Conservation (phyloP, 805 yeast species). For the Metschnikowia reukaufii region DNA sequence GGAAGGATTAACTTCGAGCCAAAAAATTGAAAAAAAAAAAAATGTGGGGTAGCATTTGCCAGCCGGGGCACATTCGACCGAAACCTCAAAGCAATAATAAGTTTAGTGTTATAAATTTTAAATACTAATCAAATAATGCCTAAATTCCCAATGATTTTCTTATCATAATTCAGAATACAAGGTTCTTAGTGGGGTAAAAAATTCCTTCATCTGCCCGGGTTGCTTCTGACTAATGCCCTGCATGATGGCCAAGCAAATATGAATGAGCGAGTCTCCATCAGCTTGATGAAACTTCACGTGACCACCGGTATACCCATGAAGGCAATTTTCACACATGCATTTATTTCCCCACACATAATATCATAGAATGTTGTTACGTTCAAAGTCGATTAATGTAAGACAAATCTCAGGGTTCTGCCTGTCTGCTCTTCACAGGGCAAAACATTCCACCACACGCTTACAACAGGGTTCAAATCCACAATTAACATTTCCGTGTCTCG, state of each 20-base stretch:
- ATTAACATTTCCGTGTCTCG: constrained; percentile 82
- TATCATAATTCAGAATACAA: neutral
- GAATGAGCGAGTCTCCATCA: neutral
- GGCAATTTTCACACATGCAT: neutral
- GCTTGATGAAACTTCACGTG: constrained; percentile 14
- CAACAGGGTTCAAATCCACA: constrained; percentile 54
- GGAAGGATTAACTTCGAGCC: too few relatives aligned
- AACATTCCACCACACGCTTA: constrained; percentile 5
- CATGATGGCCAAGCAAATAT: neutral
- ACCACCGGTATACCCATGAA: neutral
- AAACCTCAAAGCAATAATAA: too few relatives aligned
- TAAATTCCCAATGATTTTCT: too few relatives aligned
- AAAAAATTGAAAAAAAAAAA: too few relatives aligned
- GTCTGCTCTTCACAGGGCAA: neutral
- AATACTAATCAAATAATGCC: too few relatives aligned
- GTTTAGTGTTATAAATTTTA: too few relatives aligned
- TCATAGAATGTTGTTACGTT: neutral
- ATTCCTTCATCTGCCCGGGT: neutral
- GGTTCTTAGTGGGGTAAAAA: neutral
- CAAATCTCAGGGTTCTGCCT: neutral
- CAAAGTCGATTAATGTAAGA: neutral
- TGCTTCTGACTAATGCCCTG: constrained; percentile 1
- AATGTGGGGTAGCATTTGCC: too few relatives aligned
- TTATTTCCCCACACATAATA: neutral
- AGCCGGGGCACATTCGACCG: too few relatives aligned